phyloP scores from a whole-genome alignment of 2,329 filamentous ascomycete species.

The Scedosporium aurantiacum region DNA sequence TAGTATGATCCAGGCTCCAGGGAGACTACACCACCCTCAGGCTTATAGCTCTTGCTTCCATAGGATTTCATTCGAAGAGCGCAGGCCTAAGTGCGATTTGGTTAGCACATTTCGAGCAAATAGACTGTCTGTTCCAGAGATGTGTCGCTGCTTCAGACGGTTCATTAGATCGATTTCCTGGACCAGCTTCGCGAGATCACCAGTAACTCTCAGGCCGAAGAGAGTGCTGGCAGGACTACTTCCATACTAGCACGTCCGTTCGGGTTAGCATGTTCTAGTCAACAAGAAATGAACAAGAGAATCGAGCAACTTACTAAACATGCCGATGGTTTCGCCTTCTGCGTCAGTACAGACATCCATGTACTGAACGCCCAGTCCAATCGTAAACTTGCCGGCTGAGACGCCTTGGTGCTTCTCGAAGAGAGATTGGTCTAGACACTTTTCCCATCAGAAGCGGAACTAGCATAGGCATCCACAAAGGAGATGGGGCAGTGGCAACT shows the following conservation, averaged over 20 bases:
- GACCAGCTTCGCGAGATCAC: conserved; percentile 56
- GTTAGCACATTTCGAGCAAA: neutral
- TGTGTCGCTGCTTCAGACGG: conserved; percentile 53
- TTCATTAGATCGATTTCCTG: conserved; percentile 60
- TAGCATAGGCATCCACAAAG: neutral
- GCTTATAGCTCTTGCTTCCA: conserved; percentile 67
- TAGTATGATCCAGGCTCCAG: conserved; percentile 63
- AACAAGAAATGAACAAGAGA: too few relatives aligned
- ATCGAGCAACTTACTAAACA: conserved; percentile 44
- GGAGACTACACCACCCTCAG: conserved; percentile 55
- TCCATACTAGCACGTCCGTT: conserved; percentile 59
- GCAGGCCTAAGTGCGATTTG: conserved; percentile 49
- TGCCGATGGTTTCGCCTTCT: conserved; percentile 59
- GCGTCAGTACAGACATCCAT: conserved; percentile 83
- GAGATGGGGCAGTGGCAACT: conserved; percentile 20
- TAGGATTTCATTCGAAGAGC: conserved; percentile 72
- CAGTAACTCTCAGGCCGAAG: conserved; percentile 61
- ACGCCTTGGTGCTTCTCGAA: conserved; percentile 82
- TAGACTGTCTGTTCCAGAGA: conserved; percentile 27
- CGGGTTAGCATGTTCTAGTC: conserved; percentile 51
- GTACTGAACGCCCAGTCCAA: conserved; percentile 80
- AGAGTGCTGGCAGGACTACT: conserved; percentile 63
- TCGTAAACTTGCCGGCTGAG: conserved; percentile 74
- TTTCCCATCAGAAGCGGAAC: conserved; percentile 4
- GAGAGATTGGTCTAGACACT: conserved; percentile 78